A percentile compares a stretch with the other conserved stretches of the same genome.
phyloP scores from a whole-genome alignment of 2,329 filamentous ascomycete genomes.

The Monilinia aucupariae region DNA sequence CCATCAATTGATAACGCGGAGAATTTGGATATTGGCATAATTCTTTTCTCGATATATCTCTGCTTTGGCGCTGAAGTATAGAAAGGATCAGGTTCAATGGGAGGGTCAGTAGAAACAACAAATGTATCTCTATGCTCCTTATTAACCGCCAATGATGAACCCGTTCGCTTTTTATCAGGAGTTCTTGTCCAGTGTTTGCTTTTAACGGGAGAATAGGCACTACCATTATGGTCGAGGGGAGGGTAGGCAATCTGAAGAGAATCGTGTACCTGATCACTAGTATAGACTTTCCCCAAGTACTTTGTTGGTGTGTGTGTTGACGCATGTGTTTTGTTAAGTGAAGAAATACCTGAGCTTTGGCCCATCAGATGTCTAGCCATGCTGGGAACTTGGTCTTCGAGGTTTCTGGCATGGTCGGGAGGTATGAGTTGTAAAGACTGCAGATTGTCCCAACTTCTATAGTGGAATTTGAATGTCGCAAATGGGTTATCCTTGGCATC shows the following conservation, averaged over 20 bases:
- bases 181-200: neutral
- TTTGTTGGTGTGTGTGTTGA: slow-evolving; percentile 8
- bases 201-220: neutral
- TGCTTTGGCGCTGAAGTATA: neutral
- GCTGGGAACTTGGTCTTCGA: slow-evolving; percentile 3
- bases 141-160: neutral
- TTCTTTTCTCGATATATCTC: neutral
- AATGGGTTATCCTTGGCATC: slow-evolving; percentile 50
- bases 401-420: slow-evolving; percentile 18
- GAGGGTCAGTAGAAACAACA: neutral
- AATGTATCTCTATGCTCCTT: slow-evolving; percentile 13
- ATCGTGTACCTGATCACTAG: slow-evolving; percentile 16
- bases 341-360: neutral
- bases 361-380: slow-evolving; percentile 7
- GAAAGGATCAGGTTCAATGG: neutral
- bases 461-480: slow-evolving; percentile 51
- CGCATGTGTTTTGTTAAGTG: neutral
- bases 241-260: slow-evolving; percentile 2
- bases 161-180: neutral
- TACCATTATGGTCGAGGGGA: neutral
- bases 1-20: slow-evolving; percentile 5
- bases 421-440: slow-evolving; percentile 44
- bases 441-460: slow-evolving; percentile 48
- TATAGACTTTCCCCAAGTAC: slow-evolving; percentile 15
- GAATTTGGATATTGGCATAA: neutral